A percentile compares a stretch with the other conserved stretches of the same genome.
phyloP scores from a whole-genome alignment of 2,329 filamentous ascomycete species.

The Paraconiothyrium brasiliense region DNA sequence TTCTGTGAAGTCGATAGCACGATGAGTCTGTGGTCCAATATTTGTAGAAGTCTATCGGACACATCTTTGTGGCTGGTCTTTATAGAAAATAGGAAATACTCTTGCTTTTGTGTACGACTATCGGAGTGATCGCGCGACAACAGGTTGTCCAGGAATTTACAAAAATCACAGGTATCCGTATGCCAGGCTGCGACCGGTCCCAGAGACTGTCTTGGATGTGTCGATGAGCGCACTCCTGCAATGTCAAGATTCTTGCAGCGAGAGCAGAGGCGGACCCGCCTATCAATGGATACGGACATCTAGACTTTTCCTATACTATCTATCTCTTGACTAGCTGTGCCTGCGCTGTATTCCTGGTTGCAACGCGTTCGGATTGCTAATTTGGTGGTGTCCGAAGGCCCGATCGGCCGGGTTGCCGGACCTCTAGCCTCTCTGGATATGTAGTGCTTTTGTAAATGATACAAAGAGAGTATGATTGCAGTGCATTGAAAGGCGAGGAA shows the following conservation, averaged over 20 bases:
- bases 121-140: not conserved
- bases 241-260: conserved; percentile 12
- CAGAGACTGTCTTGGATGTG: not conserved
- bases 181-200: conserved; percentile 9
- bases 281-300: not conserved
- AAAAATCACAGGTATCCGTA: conserved; percentile 5
- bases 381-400: no score
- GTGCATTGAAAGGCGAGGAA: no score
- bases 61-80: conserved; percentile 3
- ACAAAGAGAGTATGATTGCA: no score
- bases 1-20: conserved; percentile 15
- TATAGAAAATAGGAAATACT: conserved; percentile 18
- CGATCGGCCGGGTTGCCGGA: no score
- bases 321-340: no score
- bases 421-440: no score
- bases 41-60: conserved; percentile 10
- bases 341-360: no score
- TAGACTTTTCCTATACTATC: not conserved
- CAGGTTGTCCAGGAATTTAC: conserved; percentile 5
- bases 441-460: no score
- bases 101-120: not conserved
- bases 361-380: no score
- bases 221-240: conserved; percentile 5
- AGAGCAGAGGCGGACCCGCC: not conserved
- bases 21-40: conserved; percentile 14